These are phyloP conservation scores for Sugiyamaella chiloensis DNA, from an alignment of 805 yeast species.

Conservation along the genomic window DNA sequence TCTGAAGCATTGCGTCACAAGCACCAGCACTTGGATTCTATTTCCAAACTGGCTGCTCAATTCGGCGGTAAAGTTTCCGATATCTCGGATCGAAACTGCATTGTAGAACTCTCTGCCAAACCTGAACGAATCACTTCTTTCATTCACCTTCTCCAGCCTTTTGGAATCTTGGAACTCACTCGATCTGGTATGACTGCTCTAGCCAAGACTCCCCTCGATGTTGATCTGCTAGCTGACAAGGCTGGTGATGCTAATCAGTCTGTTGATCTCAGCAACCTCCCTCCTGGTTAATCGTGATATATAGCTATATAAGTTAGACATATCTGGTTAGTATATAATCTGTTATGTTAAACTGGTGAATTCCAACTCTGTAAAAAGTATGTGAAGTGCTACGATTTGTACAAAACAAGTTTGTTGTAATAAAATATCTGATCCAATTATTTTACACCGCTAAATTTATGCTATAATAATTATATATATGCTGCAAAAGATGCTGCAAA, in stretches of 20 bases:
- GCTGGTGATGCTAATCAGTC: slow-evolving; percentile 56
- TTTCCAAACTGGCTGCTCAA: slow-evolving; percentile 72
- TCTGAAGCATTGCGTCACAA: slow-evolving; percentile 93
- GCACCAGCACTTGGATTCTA: slow-evolving; percentile 81
- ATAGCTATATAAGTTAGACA: no score
- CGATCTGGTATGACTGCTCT: slow-evolving; percentile 99
- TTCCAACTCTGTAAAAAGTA: no score
- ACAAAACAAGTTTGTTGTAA: no score
- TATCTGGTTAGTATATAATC: no score
- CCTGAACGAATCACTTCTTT: slow-evolving; percentile 87
- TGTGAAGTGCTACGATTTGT: no score
- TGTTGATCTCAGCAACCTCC: slow-evolving; percentile 85
- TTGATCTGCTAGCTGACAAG: slow-evolving; percentile 42
- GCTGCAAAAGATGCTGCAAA: no score
- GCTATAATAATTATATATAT: no score
- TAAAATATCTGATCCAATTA: no score
- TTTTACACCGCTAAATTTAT: no score
- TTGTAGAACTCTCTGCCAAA: slow-evolving; percentile 91
- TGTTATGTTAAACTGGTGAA: no score
- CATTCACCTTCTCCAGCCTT: slow-evolving; percentile 86
- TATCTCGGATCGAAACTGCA: slow-evolving; percentile 87
- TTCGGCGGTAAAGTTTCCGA: slow-evolving; percentile 94
- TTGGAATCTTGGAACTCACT: slow-evolving; percentile 93
- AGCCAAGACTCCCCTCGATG: slow-evolving; percentile 87
- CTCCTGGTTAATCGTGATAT: slow-evolving; percentile 98